Evolutionary conservation across 2,329 filamentous ascomycete genomes (phyloP).

Genomic region (Podosphaera xanthii): DNA sequence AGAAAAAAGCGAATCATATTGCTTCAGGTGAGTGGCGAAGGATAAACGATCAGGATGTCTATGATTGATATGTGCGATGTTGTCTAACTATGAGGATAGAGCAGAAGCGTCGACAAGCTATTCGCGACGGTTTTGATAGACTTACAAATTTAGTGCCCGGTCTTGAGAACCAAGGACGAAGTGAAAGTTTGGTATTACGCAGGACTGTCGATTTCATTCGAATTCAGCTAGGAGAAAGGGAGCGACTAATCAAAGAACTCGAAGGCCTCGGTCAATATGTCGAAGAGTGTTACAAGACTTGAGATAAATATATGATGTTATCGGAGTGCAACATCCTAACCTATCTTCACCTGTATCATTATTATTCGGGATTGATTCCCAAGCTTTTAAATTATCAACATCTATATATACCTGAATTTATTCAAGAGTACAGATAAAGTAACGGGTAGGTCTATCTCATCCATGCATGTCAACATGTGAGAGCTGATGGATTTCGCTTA

Average conservation of each 20-base stretch:
- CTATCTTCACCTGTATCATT: too few relatives aligned
- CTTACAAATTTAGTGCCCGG: constrained; percentile 47
- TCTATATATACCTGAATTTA: too few relatives aligned
- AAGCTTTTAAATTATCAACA: too few relatives aligned
- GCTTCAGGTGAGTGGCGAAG: constrained; percentile 23
- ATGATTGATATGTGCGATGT: neutral
- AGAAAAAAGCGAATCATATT: constrained; percentile 56
- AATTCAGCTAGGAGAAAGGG: constrained; percentile 25
- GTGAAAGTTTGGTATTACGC: constrained; percentile 43
- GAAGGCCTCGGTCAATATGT: constrained; percentile 27
- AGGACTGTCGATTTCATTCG: constrained; percentile 32
- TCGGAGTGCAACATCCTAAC: too few relatives aligned
- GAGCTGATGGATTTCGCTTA: too few relatives aligned
- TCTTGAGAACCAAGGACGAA: constrained; percentile 42
- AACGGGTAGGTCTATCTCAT: too few relatives aligned
- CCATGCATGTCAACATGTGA: too few relatives aligned
- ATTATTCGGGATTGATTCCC: too few relatives aligned
- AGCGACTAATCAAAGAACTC: constrained; percentile 24
- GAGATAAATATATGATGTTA: too few relatives aligned
- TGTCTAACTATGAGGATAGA: constrained; percentile 16
- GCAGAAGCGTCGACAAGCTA: constrained; percentile 26
- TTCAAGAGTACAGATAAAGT: too few relatives aligned
- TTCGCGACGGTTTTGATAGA: constrained; percentile 45
- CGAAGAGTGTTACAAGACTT: constrained; percentile 8
- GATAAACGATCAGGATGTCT: neutral